These are phyloP conservation scores for Onygenales sp. DNA, from an alignment of 2,329 filamentous ascomycete genomes.

Conservation along the genomic window DNA sequence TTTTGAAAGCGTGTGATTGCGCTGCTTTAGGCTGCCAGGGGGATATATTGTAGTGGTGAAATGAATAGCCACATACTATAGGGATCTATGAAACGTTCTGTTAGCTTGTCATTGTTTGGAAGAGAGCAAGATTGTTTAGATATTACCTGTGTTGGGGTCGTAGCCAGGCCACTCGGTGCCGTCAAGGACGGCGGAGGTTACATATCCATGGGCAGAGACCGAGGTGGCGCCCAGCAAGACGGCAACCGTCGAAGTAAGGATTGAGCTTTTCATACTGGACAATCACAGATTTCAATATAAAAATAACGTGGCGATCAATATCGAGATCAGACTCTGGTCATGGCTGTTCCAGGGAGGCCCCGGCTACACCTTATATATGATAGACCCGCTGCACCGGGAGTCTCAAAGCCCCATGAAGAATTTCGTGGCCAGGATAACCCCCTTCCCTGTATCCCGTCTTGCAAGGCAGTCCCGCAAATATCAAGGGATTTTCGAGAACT, in stretches of 20 bases:
- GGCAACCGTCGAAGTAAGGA: not conserved
- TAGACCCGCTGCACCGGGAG: no score
- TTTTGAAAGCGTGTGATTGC: slow-evolving; percentile 10
- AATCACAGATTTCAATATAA: not conserved
- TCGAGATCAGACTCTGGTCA: no score
- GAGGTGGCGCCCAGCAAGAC: slow-evolving; percentile 11
- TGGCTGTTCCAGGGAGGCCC: no score
- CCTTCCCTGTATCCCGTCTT: no score
- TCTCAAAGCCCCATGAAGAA: no score
- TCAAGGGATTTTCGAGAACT: no score
- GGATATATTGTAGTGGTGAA: not conserved
- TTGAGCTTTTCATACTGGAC: not conserved
- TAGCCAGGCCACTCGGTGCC: slow-evolving; percentile 26
- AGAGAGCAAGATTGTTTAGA: slow-evolving; percentile 8
- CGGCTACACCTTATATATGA: no score
- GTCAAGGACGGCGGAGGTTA: slow-evolving; percentile 38
- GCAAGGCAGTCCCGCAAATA: no score
- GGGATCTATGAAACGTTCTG: slow-evolving; percentile 13
- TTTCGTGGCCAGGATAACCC: no score
- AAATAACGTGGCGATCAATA: no score
- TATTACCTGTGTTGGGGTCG: slow-evolving; percentile 16
- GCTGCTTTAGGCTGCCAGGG: slow-evolving; percentile 28
- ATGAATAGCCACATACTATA: slow-evolving; percentile 10
- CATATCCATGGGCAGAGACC: slow-evolving; percentile 38
- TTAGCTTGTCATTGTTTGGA: slow-evolving; percentile 7